These are phyloP conservation scores for Brassica nigra DNA, from an alignment of 345 rosid species.

Conservation along the genomic window DNA sequence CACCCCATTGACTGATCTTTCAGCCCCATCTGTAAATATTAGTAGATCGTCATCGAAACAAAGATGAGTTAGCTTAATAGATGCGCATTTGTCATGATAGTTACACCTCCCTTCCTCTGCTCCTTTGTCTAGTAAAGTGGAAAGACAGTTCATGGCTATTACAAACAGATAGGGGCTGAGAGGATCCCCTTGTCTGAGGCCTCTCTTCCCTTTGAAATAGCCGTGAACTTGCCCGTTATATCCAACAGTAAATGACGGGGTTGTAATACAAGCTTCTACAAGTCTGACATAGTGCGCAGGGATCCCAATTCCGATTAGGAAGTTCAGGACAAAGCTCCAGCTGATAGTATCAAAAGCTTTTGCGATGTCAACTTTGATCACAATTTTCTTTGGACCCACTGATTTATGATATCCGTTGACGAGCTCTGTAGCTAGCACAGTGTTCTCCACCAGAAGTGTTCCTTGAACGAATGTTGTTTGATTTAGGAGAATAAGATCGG, in stretches of 20 bases:
- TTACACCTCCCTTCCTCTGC: background rate
- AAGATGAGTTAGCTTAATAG: background rate
- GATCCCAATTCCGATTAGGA: background rate
- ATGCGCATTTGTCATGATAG: background rate
- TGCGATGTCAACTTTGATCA: background rate
- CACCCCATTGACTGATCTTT: background rate
- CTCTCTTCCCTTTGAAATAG: background rate
- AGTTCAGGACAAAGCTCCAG: background rate
- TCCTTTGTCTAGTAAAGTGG: background rate
- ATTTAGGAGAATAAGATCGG: background rate
- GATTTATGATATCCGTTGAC: background rate
- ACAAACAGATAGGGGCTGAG: background rate
- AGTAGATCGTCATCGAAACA: background rate
- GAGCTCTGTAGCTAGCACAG: background rate
- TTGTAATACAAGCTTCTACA: background rate
- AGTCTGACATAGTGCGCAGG: background rate
- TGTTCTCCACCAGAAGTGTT: background rate
- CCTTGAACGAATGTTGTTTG: background rate
- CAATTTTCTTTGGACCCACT: background rate
- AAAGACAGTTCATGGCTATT: background rate
- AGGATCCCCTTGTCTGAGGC: background rate
- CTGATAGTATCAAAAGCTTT: background rate
- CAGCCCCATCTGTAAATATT: background rate
- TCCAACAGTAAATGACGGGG: background rate
- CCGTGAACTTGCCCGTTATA: background rate